A percentile compares a stretch with the other conserved stretches of the same genome.
These are phyloP conservation scores for Rhododendron mucronatum DNA, from an alignment of 148 eudicot genomes.

Conservation along the genomic window DNA sequence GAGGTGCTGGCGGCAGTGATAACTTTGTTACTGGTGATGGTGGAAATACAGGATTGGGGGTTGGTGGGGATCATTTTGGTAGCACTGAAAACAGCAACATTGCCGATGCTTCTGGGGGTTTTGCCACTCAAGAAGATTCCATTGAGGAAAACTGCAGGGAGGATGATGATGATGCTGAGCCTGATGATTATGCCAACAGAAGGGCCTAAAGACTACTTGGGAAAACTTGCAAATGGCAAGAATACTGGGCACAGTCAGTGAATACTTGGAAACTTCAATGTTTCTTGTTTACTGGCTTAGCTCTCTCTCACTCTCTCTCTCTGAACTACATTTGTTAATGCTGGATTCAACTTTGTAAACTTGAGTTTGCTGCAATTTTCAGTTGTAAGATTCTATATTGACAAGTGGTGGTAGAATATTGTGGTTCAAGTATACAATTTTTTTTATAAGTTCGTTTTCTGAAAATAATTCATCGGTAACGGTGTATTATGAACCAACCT, in stretches of 20 bases:
- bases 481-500: background rate
- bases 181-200: conserved; percentile 35
- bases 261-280: background rate
- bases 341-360: background rate
- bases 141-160: conserved; percentile 34
- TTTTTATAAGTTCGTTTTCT: background rate
- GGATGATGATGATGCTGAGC: conserved; percentile 26
- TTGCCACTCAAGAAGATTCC: conserved; percentile 18
- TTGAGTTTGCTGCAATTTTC: background rate
- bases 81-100: conserved; percentile 5
- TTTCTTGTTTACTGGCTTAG: background rate
- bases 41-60: conserved; percentile 30
- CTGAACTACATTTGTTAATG: background rate
- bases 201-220: conserved; percentile 16
- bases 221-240: background rate
- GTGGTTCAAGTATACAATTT: background rate
- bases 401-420: background rate
- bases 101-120: conserved; percentile 24
- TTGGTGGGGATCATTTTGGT: conserved; percentile 22
- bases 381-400: background rate
- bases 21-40: conserved; percentile 21
- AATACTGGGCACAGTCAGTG: background rate
- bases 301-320: background rate
- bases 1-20: conserved; percentile 27
- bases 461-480: background rate